phyloP scores from a whole-genome alignment of 1,139 yeast genomes.

The Sugiyamaella novakii region DNA sequence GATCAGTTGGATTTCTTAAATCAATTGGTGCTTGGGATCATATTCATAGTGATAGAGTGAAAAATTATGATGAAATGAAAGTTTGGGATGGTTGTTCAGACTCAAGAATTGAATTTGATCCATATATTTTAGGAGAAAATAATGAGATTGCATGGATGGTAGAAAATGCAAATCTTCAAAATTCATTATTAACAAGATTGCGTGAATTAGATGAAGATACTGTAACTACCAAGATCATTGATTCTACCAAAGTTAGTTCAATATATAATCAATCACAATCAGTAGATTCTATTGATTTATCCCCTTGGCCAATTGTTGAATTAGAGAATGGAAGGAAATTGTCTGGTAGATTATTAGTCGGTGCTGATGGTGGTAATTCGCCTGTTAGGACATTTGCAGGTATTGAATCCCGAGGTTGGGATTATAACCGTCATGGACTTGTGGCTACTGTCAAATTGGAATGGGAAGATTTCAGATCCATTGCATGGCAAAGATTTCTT shows the following conservation, averaged over 20 bases:
- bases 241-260: slow-evolving; percentile 62
- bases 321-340: slow-evolving; percentile 65
- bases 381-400: slow-evolving; percentile 84
- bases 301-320: slow-evolving; percentile 77
- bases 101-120: slow-evolving; percentile 72
- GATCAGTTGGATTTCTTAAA: slow-evolving; percentile 65
- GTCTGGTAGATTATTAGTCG: slow-evolving; percentile 75
- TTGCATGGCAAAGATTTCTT: slow-evolving; percentile 93
- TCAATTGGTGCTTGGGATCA: slow-evolving; percentile 76
- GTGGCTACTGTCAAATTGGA: slow-evolving; percentile 84
- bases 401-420: slow-evolving; percentile 91
- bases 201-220: slow-evolving; percentile 48
- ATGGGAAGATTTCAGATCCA: slow-evolving; percentile 65
- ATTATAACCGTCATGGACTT: slow-evolving; percentile 81
- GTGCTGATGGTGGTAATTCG: slow-evolving; percentile 96
- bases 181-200: slow-evolving; percentile 61
- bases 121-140: slow-evolving; percentile 42
- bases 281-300: slow-evolving; percentile 45
- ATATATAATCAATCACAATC: slow-evolving; percentile 27
- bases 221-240: slow-evolving; percentile 46
- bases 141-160: slow-evolving; percentile 74
- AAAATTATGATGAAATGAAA: slow-evolving; percentile 75
- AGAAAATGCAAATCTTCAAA: slow-evolving; percentile 83
- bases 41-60: slow-evolving; percentile 67
- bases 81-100: slow-evolving; percentile 85